Evolutionary conservation across 495 filamentous ascomycete species (phyloP).

Genomic region (Tuber microsphaerosporum): DNA sequence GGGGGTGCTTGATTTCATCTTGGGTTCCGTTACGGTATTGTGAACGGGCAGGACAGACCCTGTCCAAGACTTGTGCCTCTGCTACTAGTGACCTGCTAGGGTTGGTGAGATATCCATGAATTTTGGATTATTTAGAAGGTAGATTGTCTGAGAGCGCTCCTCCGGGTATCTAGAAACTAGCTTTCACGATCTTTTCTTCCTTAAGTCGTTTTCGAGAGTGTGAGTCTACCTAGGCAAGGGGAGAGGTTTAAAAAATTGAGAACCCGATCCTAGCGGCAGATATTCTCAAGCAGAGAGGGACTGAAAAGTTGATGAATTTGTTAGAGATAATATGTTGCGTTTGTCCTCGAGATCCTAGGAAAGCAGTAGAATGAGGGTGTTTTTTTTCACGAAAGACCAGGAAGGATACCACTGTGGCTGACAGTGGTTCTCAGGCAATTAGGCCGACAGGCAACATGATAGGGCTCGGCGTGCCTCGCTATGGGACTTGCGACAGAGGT

Average conservation of each 20-base stretch:
- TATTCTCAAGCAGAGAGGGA: background rate
- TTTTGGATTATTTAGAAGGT: background rate
- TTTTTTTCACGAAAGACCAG: background rate
- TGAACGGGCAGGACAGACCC: background rate
- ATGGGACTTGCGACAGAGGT: background rate
- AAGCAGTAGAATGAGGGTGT: background rate
- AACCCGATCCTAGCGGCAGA: background rate
- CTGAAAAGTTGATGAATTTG: background rate
- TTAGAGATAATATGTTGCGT: background rate
- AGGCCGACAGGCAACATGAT: background rate
- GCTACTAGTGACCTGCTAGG: background rate
- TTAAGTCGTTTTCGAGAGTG: background rate
- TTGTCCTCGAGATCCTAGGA: background rate
- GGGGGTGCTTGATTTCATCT: background rate
- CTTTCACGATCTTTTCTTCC: background rate
- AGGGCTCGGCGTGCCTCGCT: background rate
- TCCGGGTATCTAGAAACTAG: background rate
- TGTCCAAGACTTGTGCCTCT: background rate
- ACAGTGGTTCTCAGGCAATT: background rate
- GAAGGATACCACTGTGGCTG: background rate
- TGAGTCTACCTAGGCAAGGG: background rate
- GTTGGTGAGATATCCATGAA: background rate
- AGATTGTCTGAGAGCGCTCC: background rate
- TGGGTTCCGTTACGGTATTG: background rate
- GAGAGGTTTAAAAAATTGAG: background rate